Conservation (phyloP, 140 eudicot genomes). For the Stevia rebaudiana region DNA sequence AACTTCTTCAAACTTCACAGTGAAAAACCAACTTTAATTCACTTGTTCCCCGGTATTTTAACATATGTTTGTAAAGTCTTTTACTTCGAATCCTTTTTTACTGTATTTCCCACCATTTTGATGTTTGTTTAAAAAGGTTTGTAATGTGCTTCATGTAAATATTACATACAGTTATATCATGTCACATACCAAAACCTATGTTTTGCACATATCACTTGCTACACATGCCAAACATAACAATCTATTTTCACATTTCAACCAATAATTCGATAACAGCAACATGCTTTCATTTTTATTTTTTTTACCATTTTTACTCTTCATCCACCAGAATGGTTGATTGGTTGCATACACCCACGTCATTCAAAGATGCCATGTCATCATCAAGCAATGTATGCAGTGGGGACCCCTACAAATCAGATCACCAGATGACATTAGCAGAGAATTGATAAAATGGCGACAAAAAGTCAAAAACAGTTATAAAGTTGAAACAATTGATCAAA, state of each 20-base stretch:
- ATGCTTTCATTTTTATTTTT: no score
- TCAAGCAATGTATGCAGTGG: conserved; percentile 64
- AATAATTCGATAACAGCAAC: no score
- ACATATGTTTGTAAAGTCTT: no score
- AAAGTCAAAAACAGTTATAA: background rate
- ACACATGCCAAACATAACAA: background rate
- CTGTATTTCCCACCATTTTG: no score
- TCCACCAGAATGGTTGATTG: conserved; percentile 76
- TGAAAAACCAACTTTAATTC: background rate
- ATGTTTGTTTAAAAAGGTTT: no score
- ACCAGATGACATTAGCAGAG: background rate
- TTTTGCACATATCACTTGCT: background rate
- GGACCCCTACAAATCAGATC: conserved; percentile 54
- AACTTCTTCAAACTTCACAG: conserved; percentile 29
- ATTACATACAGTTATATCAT: no score
- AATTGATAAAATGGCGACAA: background rate
- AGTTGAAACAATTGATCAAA: conserved; percentile 2
- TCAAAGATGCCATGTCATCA: conserved; percentile 80
- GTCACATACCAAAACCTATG: background rate
- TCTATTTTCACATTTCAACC: no score
- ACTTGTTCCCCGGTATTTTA: background rate
- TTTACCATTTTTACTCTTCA: conserved; percentile 35
- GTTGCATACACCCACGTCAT: conserved; percentile 67
- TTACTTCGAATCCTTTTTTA: no score
- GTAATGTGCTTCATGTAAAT: no score